phyloP scores from a whole-genome alignment of 192 early-diverging fungal species.

The Gonapodya prolifera region DNA sequence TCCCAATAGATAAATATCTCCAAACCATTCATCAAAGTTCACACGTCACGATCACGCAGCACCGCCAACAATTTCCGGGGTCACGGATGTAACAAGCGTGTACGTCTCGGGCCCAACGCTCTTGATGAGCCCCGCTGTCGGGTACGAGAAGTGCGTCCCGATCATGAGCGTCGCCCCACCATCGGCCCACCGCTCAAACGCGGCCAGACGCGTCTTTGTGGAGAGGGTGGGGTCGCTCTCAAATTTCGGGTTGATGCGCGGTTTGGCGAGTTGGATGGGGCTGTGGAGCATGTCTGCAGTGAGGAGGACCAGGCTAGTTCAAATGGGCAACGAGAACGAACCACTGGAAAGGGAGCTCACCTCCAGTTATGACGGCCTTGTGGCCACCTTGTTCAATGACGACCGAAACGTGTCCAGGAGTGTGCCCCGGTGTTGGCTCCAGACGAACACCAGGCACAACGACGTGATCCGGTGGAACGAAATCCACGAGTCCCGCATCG shows the following conservation, averaged over 20 bases:
- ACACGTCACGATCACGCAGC: not conserved
- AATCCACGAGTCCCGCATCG: slow-evolving; percentile 2
- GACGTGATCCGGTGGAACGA: not conserved
- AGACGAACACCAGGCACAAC: not conserved
- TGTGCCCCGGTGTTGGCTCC: not conserved
- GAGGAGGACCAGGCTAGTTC: no score
- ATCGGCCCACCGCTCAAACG: not conserved
- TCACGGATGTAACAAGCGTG: not conserved
- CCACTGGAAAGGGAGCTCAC: no score
- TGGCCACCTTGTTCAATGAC: not conserved
- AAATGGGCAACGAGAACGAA: no score
- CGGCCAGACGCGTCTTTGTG: not conserved
- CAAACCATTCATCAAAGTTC: not conserved
- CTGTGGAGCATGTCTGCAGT: slow-evolving; percentile 2
- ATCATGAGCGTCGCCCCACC: not conserved
- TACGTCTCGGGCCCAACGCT: not conserved
- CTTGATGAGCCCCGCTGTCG: slow-evolving; percentile 4
- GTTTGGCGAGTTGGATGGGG: not conserved
- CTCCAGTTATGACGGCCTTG: not conserved
- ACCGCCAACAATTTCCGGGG: not conserved
- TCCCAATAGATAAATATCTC: not conserved
- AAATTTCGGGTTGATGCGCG: not conserved
- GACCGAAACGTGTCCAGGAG: not conserved
- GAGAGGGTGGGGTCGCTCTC: not conserved
- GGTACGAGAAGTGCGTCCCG: not conserved